Conservation (phyloP, 306 rosid species). For the Abrus precatorius region DNA sequence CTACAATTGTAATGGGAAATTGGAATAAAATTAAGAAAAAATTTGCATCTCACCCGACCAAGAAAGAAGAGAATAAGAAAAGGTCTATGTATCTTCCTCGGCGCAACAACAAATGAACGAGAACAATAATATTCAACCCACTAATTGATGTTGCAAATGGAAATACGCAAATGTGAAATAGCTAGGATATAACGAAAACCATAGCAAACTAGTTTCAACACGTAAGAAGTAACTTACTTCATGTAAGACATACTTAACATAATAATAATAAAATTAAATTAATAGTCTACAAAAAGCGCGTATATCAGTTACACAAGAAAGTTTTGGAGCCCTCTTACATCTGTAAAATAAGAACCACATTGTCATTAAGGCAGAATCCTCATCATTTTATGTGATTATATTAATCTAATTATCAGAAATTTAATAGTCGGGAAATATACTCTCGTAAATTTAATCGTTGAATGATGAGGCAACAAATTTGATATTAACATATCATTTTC, state of each 20-base stretch:
- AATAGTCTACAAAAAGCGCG: constrained; percentile 23
- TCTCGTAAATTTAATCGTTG: background rate
- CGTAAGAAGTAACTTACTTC: constrained; percentile 18
- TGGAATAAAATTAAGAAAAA: background rate
- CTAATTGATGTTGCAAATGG: background rate
- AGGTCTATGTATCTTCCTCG: background rate
- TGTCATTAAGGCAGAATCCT: background rate
- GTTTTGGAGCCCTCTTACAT: background rate
- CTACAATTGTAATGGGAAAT: background rate
- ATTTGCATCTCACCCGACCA: background rate
- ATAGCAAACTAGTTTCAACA: constrained; percentile 10
- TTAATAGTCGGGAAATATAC: background rate
- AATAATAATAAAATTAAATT: background rate
- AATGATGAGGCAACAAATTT: background rate
- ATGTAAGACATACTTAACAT: background rate
- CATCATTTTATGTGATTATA: background rate
- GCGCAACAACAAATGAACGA: background rate
- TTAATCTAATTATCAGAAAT: background rate
- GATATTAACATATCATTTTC: background rate
- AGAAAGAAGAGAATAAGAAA: background rate
- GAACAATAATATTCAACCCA: background rate
- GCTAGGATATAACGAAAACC: background rate
- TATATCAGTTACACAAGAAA: background rate
- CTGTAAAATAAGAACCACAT: background rate
- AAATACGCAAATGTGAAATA: background rate